A percentile compares a stretch with the other conserved stretches of the same genome.
phyloP scores from a whole-genome alignment of 2,329 filamentous ascomycete genomes.

The Apiospora koreana region DNA sequence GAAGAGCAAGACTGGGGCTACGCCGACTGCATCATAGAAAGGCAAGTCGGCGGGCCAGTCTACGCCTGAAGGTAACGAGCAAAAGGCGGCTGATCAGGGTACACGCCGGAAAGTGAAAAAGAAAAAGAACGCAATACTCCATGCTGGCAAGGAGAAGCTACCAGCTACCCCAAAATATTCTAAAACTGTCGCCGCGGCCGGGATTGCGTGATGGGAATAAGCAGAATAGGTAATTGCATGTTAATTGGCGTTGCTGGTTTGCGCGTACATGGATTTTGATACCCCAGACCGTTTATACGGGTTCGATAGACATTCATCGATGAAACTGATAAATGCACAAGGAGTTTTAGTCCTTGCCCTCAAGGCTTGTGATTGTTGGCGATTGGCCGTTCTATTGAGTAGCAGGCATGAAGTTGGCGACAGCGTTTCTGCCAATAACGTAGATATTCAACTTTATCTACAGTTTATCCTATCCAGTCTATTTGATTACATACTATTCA shows the following conservation, averaged over 20 bases:
- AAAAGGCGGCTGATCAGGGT: background rate
- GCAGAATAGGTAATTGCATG: background rate
- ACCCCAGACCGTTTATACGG: conserved; percentile 4
- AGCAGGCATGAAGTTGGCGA: background rate
- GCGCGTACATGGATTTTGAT: background rate
- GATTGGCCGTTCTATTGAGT: no score
- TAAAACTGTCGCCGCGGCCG: background rate
- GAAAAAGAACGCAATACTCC: background rate
- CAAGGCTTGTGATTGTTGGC: no score
- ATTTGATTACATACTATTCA: conserved; percentile 39
- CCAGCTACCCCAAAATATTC: background rate
- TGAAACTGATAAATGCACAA: background rate
- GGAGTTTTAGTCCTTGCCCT: no score
- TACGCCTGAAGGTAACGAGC: background rate
- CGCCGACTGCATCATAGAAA: conserved; percentile 27
- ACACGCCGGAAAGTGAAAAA: conserved; percentile 10
- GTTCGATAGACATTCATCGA: background rate
- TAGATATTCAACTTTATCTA: no score
- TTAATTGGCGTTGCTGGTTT: background rate
- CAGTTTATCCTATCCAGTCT: background rate
- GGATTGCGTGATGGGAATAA: background rate
- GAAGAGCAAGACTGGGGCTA: conserved; percentile 35
- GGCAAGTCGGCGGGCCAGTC: conserved; percentile 5
- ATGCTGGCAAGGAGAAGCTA: background rate
- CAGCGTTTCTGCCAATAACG: background rate